These are phyloP conservation scores for Trichosporon sp. DNA, from an alignment of 1,284 basidiomycete species.

Conservation along the genomic window DNA sequence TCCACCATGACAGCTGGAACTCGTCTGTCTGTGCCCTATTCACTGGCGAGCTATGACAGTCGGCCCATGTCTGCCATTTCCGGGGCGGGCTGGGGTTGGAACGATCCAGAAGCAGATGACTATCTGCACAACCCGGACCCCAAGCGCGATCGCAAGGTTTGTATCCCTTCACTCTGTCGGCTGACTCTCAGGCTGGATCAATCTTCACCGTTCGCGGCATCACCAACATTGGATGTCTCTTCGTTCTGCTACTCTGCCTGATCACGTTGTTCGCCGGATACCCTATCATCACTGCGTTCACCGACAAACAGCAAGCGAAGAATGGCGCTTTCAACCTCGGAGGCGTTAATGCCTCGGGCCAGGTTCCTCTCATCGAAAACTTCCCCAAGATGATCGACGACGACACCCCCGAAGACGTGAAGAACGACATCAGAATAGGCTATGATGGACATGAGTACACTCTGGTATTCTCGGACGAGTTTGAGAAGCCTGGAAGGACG, in stretches of 20 bases:
- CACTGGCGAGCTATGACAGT: neutral
- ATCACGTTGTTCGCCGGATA: conserved; percentile 62
- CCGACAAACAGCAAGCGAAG: conserved; percentile 32
- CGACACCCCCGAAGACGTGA: conserved; percentile 59
- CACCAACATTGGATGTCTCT: conserved; percentile 69
- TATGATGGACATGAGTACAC: conserved; percentile 47
- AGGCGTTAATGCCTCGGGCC: conserved; percentile 56
- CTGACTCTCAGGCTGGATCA: conserved; percentile 55
- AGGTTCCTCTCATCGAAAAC: conserved; percentile 62
- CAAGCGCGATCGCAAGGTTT: conserved; percentile 58
- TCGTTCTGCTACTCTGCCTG: conserved; percentile 60
- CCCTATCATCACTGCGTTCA: conserved; percentile 48
- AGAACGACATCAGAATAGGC: conserved; percentile 31
- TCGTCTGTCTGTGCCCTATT: neutral
- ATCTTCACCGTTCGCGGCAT: conserved; percentile 69
- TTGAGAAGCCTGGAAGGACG: conserved; percentile 61
- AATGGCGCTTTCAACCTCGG: conserved; percentile 56
- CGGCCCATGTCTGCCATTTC: conserved; percentile 6
- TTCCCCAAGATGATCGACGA: conserved; percentile 66
- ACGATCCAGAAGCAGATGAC: conserved; percentile 49
- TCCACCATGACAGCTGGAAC: neutral
- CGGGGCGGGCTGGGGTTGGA: conserved; percentile 22
- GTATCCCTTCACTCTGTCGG: conserved; percentile 26
- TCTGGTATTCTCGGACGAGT: conserved; percentile 55
- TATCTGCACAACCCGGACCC: conserved; percentile 55